Evolutionary conservation across 345 rosid species (phyloP), one percentile per base, ranked within the genome.

Genomic region (Lepidium aucheri): DNA sequence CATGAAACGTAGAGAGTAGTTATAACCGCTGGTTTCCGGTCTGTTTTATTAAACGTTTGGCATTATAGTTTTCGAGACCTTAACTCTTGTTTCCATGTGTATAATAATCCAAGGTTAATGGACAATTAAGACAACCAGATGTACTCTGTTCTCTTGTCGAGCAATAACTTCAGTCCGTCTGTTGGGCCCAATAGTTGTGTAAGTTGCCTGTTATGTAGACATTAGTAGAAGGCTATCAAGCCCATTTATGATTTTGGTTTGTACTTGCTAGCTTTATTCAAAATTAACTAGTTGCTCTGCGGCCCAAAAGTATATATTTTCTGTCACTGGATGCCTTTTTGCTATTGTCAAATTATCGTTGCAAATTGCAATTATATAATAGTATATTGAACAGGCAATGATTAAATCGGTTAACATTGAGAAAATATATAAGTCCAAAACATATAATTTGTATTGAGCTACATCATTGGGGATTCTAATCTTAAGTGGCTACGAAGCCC

Each of bases 401-500:
- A 44, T 46, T 30, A 44, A 28, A 6, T 14, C 0, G 6, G 33
- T 67, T 56, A 17, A 53, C 42, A 18, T 32, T 18, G 30, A 5
- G 51, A 41, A 42, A 53, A 32, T 22, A 52, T 52, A 32, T 17
- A 40, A 39, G 12, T 17, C 9, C 30, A 53, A 40, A 65, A 22
- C 9, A 8, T 15, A 15, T 54, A 36, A 7, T 28, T 26, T 53
- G 9, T 40, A n/a, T 6, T 47, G 58, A 71, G 63, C 43, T 46
- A 36, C 50, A 46, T 38, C 26, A 34, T 33, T 32, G 59, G 22
- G 28, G 30, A 16, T 60, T 51, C 15, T 45, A 9, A 35, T 35
- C 39, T 10, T 35, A 41, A 32, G 26, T n/a, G 3, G 14, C 11
- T 43, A 15, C 67, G 12, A 59, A 51, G 56, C 77, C 72, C 67